Evolutionary conservation across 106 monocot genomes (phyloP).

Genomic region (Hemerocallis citrina): DNA sequence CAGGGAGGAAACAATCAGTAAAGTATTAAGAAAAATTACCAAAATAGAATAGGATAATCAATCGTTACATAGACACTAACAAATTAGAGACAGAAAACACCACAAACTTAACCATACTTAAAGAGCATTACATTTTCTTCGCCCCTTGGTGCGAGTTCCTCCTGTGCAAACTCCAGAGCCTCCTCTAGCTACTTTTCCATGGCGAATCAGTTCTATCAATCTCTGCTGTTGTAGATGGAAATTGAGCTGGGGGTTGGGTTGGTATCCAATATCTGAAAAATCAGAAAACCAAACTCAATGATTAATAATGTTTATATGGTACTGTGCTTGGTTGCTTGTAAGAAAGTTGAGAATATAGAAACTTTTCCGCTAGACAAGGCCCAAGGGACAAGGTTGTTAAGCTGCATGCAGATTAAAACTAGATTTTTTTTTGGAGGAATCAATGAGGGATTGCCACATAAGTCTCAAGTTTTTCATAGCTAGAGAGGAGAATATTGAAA

Average conservation of each 20-base stretch:
- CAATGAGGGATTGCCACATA: too few species aligned
- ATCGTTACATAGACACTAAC: too few species aligned
- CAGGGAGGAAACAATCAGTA: background rate
- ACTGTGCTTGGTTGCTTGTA: too few species aligned
- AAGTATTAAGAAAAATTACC: background rate
- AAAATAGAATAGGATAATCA: background rate
- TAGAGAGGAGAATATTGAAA: too few species aligned
- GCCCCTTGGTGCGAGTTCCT: conserved; percentile 91
- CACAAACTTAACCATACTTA: too few species aligned
- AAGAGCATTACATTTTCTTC: conserved; percentile 80
- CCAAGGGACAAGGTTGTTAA: too few species aligned
- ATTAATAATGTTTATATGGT: too few species aligned
- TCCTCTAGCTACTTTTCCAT: conserved; percentile 81
- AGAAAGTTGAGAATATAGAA: too few species aligned
- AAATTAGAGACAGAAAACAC: background rate
- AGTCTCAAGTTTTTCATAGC: too few species aligned
- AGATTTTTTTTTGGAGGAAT: too few species aligned
- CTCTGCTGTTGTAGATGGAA: conserved; percentile 95
- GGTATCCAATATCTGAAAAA: conserved; percentile 78
- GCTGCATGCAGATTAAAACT: too few species aligned
- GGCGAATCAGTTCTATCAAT: conserved; percentile 85
- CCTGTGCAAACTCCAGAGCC: conserved; percentile 94
- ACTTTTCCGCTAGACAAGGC: too few species aligned
- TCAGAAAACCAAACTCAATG: background rate
- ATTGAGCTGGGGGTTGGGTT: conserved; percentile 88